Evolutionary conservation across 306 rosid species (phyloP).

Genomic region (Fagus sylvatica): DNA sequence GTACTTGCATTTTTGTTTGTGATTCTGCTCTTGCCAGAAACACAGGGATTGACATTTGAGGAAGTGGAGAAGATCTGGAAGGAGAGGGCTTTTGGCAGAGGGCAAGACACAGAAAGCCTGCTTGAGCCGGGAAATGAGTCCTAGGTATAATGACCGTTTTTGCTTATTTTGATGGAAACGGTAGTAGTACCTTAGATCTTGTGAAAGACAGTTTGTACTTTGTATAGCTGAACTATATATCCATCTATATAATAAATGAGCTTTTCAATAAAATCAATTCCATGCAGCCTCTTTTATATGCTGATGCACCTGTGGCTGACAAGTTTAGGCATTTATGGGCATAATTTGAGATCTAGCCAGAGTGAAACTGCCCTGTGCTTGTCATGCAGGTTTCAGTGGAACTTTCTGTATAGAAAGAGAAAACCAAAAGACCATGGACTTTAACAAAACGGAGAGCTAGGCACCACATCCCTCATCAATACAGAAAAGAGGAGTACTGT

Average conservation of each 20-base stretch:
- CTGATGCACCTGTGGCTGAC: not conserved
- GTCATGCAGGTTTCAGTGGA: not conserved
- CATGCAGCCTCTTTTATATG: not conserved
- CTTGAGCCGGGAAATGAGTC: constrained; percentile 42
- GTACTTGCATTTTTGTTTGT: constrained; percentile 68
- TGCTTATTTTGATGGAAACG: not conserved
- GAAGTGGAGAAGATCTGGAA: constrained; percentile 90
- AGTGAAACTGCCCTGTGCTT: not conserved
- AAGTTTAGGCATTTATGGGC: not conserved
- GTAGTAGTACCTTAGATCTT: not conserved
- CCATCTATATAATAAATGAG: not conserved
- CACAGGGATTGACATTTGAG: constrained; percentile 87
- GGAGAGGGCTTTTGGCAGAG: constrained; percentile 70
- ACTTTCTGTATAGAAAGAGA: not conserved
- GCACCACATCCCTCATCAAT: no score
- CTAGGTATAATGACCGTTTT: constrained; percentile 3
- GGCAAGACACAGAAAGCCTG: constrained; percentile 46
- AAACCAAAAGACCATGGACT: no score
- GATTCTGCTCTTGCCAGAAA: constrained; percentile 64
- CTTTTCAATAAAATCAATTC: not conserved
- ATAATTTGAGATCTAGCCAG: not conserved
- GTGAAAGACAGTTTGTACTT: not conserved
- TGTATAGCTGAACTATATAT: not conserved
- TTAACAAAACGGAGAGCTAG: no score
- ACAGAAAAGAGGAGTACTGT: no score